Conservation (phyloP, 768 basidiomycete genomes). For the Amanita exitialis region DNA sequence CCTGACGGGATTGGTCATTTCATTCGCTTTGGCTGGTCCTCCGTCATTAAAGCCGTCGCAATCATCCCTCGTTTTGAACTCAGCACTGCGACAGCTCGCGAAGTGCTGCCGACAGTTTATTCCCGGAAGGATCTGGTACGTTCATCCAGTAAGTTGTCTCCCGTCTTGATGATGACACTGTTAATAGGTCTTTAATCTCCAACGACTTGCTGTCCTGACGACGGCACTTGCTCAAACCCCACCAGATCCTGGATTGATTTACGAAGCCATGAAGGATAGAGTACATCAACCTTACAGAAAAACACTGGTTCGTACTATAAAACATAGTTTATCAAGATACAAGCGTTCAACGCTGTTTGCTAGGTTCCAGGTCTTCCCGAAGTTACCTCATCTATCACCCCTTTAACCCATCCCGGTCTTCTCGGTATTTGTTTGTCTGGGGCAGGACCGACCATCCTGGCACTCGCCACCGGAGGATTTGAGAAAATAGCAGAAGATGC, state of each 20-base stretch:
- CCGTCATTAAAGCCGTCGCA: constrained; percentile 81
- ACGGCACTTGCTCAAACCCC: constrained; percentile 87
- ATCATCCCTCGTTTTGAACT: constrained; percentile 95
- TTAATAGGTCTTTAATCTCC: constrained; percentile 89
- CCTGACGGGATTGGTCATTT: constrained; percentile 91
- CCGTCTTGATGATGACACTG: constrained; percentile 3
- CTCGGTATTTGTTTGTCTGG: constrained; percentile 97
- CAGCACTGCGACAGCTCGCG: constrained; percentile 89
- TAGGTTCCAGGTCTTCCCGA: constrained; percentile 95
- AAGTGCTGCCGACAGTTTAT: constrained; percentile 78
- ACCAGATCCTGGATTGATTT: constrained; percentile 93
- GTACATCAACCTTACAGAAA: constrained; percentile 96
- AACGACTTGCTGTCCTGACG: constrained; percentile 91
- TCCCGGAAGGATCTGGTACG: constrained; percentile 85
- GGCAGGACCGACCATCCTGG: constrained; percentile 95
- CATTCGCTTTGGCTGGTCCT: constrained; percentile 81
- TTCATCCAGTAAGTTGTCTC: constrained; percentile 8
- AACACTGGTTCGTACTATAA: constrained; percentile 47
- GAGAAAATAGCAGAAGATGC: constrained; percentile 82
- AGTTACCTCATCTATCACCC: constrained; percentile 84
- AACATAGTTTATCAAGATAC: neutral
- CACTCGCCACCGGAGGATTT: constrained; percentile 80
- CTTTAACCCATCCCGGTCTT: constrained; percentile 83
- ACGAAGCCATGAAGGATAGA: constrained; percentile 98
- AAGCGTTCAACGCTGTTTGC: neutral